Base-by-base conservation (phyloP, 1,139 yeast genomes). In the Blastobotrys proliferans region DNA sequence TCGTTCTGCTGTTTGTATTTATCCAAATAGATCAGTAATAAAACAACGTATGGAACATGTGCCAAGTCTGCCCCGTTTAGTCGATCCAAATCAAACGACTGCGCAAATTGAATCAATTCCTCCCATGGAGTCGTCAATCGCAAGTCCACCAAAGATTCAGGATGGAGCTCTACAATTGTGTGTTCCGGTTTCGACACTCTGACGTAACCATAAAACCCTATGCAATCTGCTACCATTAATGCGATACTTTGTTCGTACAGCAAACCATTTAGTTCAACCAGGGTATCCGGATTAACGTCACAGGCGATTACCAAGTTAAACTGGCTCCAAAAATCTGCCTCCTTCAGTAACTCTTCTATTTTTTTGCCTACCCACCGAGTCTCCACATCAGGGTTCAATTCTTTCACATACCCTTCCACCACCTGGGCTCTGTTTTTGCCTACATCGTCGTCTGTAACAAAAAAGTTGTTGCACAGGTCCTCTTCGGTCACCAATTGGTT, bases 121-220 rank as follows among this genome's bases (percentile, higher is more conserved):
- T 70, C 66, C 97, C 97, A 92, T 1, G 95, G 92, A 3, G 58
- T 50, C 47, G 81, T 83, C 3, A 90, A 66, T 40, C 96, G 67
- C 44, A 90, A 66, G 55, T 87, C 96, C 28, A 73, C 78, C 3
- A 81, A 60, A 9, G 75, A 67, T 32, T 79, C 78, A 1, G 80
- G 79, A 61, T 90, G 97, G 0, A 95, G 77, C 52, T 90, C 94
- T 14, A 86, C 67, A 0, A 86, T 77, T 3, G 83, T 76, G 51
- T 72, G 77, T 16, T 76, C 75, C 48, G 77, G 81, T 34, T 66
- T 63, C 8, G 77, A 64, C 3, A 84, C 57, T 35, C 79, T 69
- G 5, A 86, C 56, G n/a, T 72, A 66, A 0, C 92, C 94, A 57
- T 77, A 84, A 52, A 82, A 81, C 0, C 94, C 94, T 22, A 74